phyloP scores from a whole-genome alignment of 768 basidiomycete species.

The Kwoniella heveanensis region DNA sequence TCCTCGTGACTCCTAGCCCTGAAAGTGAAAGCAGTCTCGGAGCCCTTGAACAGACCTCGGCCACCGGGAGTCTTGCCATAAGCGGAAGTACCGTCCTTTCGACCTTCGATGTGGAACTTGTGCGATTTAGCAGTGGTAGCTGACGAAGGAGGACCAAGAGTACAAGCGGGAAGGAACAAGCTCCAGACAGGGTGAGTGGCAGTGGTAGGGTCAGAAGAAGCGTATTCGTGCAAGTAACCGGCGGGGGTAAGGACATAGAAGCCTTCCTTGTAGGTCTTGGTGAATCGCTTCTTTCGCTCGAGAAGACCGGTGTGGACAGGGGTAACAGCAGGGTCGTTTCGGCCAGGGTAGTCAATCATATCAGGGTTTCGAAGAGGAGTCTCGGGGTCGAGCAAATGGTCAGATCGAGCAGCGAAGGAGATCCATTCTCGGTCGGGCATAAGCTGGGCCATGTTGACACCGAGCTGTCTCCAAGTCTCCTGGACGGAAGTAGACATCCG shows the following conservation, averaged over 20 bases:
- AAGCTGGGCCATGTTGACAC: slow-evolving; percentile 73
- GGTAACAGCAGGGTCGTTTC: slow-evolving; percentile 81
- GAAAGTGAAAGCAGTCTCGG: slow-evolving; percentile 77
- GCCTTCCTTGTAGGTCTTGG: slow-evolving; percentile 76
- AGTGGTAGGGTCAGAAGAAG: slow-evolving; percentile 68
- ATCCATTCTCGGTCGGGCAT: slow-evolving; percentile 94
- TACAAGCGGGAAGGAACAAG: slow-evolving; percentile 91
- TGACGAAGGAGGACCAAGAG: slow-evolving; percentile 84
- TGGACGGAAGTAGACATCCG: slow-evolving; percentile 75
- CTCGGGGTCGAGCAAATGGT: slow-evolving; percentile 95
- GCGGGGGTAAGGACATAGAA: slow-evolving; percentile 94
- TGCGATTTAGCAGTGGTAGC: slow-evolving; percentile 68
- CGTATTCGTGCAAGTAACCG: slow-evolving; percentile 92
- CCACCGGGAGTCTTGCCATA: slow-evolving; percentile 55
- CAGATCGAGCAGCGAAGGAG: slow-evolving; percentile 84
- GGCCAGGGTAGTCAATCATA: slow-evolving; percentile 78
- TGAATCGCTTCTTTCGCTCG: slow-evolving; percentile 95
- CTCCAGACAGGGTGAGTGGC: slow-evolving; percentile 69
- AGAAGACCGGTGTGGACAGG: slow-evolving; percentile 86
- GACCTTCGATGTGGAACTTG: slow-evolving; percentile 96
- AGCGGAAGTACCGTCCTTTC: slow-evolving; percentile 74
- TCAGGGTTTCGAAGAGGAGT: slow-evolving; percentile 70
- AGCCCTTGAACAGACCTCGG: slow-evolving; percentile 56
- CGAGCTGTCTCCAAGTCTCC: slow-evolving; percentile 72
- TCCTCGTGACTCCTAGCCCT: slow-evolving; percentile 85